Evolutionary conservation across 23 red algal genomes (phyloP).

Genomic region (Chondrus crispus): DNA sequence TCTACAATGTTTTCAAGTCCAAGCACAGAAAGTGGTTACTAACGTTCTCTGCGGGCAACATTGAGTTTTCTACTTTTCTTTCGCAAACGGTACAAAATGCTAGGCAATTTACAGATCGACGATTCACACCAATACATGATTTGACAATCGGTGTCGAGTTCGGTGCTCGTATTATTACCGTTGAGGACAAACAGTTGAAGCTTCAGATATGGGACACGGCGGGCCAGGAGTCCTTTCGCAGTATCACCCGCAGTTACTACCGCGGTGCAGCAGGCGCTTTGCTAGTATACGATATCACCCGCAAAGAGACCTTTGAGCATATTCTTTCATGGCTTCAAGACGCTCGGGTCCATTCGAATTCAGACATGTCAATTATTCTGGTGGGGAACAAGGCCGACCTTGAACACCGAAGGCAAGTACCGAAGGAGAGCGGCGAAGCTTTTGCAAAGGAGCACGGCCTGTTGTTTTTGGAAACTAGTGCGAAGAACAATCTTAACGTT

Average conservation of each 20-base stretch:
- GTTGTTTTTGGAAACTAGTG: constrained; percentile 88
- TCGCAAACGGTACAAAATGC: too few relatives aligned
- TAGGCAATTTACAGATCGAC: constrained; percentile 88
- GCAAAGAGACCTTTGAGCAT: constrained; percentile 94
- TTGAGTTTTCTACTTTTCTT: too few relatives aligned
- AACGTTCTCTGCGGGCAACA: too few relatives aligned
- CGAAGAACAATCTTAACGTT: constrained; percentile 85
- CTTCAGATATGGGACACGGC: constrained; percentile 98
- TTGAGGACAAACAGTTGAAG: constrained; percentile 90
- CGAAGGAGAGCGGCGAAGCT: constrained; percentile 76
- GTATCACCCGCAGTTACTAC: constrained; percentile 93
- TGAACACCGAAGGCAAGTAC: constrained; percentile 88
- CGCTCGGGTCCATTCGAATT: constrained; percentile 72
- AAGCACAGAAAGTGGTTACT: too few relatives aligned
- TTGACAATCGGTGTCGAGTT: constrained; percentile 99
- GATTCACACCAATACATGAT: constrained; percentile 93
- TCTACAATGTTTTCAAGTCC: too few relatives aligned
- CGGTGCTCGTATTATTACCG: constrained; percentile 85
- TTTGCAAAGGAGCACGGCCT: constrained; percentile 94
- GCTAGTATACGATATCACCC: constrained; percentile 96
- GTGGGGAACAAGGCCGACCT: constrained; percentile 97
- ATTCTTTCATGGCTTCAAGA: constrained; percentile 88
- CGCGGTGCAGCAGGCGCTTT: constrained; percentile 93
- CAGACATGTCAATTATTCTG: constrained; percentile 88
- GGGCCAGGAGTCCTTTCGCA: constrained; percentile 96